Percentiles rank a stretch among this genome's conserved stretches.
Evolutionary conservation across 1,139 yeast species (phyloP).

Genomic region (Taiozyma sp.): DNA sequence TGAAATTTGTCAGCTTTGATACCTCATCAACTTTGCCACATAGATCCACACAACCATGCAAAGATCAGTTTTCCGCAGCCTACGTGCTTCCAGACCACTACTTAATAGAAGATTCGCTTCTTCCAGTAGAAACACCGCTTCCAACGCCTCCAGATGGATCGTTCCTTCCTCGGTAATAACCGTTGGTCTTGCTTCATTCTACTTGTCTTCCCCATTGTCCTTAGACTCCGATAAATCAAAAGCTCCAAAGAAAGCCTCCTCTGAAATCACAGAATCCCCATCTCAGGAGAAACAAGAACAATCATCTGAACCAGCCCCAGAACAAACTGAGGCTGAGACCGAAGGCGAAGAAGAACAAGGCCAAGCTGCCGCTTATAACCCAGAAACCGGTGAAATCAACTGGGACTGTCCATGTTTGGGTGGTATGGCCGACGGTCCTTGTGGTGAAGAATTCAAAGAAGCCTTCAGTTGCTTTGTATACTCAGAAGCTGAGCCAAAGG

Average conservation of each 20-base stretch:
- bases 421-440: slow-evolving; percentile 98
- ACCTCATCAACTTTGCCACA: not conserved
- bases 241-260: not conserved
- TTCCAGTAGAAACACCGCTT: not conserved
- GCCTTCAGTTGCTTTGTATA: slow-evolving; percentile 96
- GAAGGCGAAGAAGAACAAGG: slow-evolving; percentile 12
- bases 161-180: slow-evolving; percentile 13
- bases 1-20: not conserved
- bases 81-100: not conserved
- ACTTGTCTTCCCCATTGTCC: slow-evolving; percentile 15
- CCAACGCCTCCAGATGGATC: slow-evolving; percentile 7
- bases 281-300: slow-evolving; percentile 6
- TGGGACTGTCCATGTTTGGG: slow-evolving; percentile 99
- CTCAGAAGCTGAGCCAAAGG: slow-evolving; percentile 95
- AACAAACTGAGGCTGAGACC: slow-evolving; percentile 16
- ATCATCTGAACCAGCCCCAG: slow-evolving; percentile 10
- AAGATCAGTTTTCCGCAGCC: not conserved
- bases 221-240: slow-evolving; percentile 14
- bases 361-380: slow-evolving; percentile 76
- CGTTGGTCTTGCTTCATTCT: slow-evolving; percentile 13
- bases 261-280: not conserved
- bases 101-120: not conserved
- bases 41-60: not conserved
- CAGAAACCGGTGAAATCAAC: slow-evolving; percentile 98
- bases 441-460: slow-evolving; percentile 96